Evolutionary conservation across 1,284 basidiomycete genomes (phyloP).

Genomic region (Ceratobasidium sp.): DNA sequence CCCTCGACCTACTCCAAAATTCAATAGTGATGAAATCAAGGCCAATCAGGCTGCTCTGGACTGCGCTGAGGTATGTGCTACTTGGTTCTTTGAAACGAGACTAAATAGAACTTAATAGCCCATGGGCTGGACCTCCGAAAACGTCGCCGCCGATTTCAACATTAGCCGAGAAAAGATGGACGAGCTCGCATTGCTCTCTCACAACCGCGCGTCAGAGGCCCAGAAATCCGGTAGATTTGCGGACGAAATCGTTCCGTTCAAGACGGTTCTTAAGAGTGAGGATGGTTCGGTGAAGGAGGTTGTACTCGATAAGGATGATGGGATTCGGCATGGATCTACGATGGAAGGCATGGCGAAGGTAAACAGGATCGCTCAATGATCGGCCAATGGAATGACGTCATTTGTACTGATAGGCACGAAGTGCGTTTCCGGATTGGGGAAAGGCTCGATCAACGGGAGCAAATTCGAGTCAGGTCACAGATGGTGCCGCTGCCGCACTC

Average conservation of each 20-base stretch:
- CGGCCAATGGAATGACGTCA: slow-evolving; percentile 68
- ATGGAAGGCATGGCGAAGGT: slow-evolving; percentile 73
- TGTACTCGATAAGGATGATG: slow-evolving; percentile 78
- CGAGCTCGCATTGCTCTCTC: slow-evolving; percentile 83
- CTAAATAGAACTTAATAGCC: slow-evolving; percentile 61
- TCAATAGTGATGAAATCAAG: slow-evolving; percentile 68
- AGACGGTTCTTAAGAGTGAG: slow-evolving; percentile 57
- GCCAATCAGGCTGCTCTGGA: slow-evolving; percentile 70
- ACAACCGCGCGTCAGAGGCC: slow-evolving; percentile 79
- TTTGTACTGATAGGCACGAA: slow-evolving; percentile 47
- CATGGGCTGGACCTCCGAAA: slow-evolving; percentile 94
- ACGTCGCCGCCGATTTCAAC: slow-evolving; percentile 81
- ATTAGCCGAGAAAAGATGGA: slow-evolving; percentile 84
- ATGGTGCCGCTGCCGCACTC: slow-evolving; percentile 92
- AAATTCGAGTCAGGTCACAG: slow-evolving; percentile 94
- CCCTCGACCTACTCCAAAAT: slow-evolving; percentile 80
- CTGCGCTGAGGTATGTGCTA: slow-evolving; percentile 72
- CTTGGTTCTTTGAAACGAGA: neutral
- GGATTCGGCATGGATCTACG: slow-evolving; percentile 83
- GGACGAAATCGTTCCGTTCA: slow-evolving; percentile 84
- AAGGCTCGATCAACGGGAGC: slow-evolving; percentile 83
- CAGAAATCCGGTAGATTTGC: slow-evolving; percentile 74
- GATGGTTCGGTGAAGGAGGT: slow-evolving; percentile 59
- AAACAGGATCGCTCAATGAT: slow-evolving; percentile 56
- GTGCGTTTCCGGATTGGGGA: slow-evolving; percentile 68